Percentiles rank a stretch among this genome's conserved stretches.
phyloP scores from a whole-genome alignment of 176 grass and related monocot genomes.

The Elymus sibiricus region DNA sequence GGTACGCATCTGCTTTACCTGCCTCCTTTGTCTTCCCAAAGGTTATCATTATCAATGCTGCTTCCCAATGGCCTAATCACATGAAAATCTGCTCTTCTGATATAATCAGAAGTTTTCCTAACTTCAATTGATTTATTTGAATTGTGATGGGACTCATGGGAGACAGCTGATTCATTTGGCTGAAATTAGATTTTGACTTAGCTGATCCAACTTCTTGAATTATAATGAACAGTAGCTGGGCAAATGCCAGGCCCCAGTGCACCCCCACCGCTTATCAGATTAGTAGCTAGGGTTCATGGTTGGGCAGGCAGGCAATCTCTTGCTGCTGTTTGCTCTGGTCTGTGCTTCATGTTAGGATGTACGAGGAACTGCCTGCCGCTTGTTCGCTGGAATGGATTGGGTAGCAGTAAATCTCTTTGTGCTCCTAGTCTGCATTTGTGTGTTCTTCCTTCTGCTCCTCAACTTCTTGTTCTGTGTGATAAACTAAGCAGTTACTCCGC shows the following conservation, averaged over 20 bases:
- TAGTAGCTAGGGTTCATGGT: background rate
- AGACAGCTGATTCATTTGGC: background rate
- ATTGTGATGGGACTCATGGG: background rate
- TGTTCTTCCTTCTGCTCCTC: background rate
- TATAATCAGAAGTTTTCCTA: too few species aligned
- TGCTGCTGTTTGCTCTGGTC: background rate
- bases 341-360: background rate
- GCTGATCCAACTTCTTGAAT: background rate
- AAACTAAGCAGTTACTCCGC: background rate
- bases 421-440: background rate
- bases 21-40: too few species aligned
- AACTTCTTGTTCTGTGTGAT: background rate
- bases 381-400: background rate
- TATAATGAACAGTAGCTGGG: background rate
- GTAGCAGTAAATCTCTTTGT: background rate
- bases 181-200: background rate
- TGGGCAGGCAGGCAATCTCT: background rate
- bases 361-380: background rate
- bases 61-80: background rate
- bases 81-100: background rate
- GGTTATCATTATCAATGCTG: too few species aligned
- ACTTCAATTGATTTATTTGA: background rate
- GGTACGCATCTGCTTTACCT: too few species aligned
- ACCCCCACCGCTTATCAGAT: background rate
- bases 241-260: too few species aligned